Conservation (phyloP, 768 basidiomycete genomes). For the Crepidotus variabilis region DNA sequence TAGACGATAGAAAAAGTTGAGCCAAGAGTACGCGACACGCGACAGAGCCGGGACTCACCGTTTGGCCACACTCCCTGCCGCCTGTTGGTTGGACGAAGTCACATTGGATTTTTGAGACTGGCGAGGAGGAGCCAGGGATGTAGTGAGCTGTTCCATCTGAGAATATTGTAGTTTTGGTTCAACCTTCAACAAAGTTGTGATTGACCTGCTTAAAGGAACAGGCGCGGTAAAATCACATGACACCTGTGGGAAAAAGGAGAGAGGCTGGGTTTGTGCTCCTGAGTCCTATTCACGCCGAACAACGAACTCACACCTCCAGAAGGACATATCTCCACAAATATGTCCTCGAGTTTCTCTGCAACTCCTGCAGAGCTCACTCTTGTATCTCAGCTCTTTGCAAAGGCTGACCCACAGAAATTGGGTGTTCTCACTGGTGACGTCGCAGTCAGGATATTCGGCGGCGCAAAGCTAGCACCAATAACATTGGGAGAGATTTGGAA, state of each 20-base stretch:
- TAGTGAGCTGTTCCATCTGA: constrained; percentile 68
- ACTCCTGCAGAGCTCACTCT: constrained; percentile 52
- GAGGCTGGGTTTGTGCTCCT: not conserved
- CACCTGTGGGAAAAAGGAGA: constrained; percentile 1
- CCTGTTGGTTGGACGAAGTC: constrained; percentile 48
- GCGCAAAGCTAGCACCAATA: constrained; percentile 74
- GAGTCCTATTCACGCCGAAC: not conserved
- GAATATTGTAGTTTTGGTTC: constrained; percentile 17
- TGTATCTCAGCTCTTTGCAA: constrained; percentile 68
- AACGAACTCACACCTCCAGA: too few relatives aligned
- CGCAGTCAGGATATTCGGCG: constrained; percentile 82
- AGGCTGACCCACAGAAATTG: constrained; percentile 73
- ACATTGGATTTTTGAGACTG: constrained; percentile 54
- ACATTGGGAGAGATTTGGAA: constrained; percentile 92
- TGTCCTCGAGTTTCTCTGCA: constrained; percentile 43
- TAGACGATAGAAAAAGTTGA: constrained; percentile 21
- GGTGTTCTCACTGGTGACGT: constrained; percentile 88
- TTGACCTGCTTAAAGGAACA: constrained; percentile 6
- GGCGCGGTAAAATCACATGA: constrained; percentile 3
- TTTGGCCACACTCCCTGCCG: constrained; percentile 79
- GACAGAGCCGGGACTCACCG: constrained; percentile 40
- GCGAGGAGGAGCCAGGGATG: constrained; percentile 59
- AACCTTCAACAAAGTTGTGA: constrained; percentile 11
- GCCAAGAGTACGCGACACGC: constrained; percentile 2
- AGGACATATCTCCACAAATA: constrained; percentile 10